A percentile compares a stretch with the other conserved stretches of the same genome.
Evolutionary conservation across 2,329 filamentous ascomycete genomes (phyloP).

Genomic region (Emericellopsis atlantica): DNA sequence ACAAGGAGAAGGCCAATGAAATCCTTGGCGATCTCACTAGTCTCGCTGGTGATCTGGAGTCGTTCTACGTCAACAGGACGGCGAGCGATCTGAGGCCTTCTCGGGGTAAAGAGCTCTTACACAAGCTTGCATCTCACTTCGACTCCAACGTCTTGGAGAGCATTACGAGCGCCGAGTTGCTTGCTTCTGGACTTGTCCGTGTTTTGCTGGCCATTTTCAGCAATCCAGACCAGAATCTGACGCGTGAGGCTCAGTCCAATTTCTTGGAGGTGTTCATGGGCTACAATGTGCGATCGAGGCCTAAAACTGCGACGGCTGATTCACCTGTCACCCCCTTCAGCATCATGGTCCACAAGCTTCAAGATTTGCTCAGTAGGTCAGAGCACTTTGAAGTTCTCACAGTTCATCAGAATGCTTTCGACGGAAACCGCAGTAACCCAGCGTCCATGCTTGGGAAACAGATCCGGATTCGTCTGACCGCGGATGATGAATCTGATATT

Average conservation of each 20-base stretch:
- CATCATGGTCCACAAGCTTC: constrained; percentile 82
- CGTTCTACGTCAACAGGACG: constrained; percentile 51
- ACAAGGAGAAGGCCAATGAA: constrained; percentile 66
- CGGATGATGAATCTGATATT: constrained; percentile 84
- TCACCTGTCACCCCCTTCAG: constrained; percentile 78
- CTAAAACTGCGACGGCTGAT: constrained; percentile 50
- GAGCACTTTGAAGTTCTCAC: constrained; percentile 98
- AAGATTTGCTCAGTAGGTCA: constrained; percentile 88
- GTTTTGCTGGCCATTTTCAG: constrained; percentile 74
- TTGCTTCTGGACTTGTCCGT: constrained; percentile 81
- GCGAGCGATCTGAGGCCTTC: constrained; percentile 28
- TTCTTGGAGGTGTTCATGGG: constrained; percentile 94
- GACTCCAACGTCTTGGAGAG: constrained; percentile 80
- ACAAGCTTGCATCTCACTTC: constrained; percentile 69
- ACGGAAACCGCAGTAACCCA: constrained; percentile 80
- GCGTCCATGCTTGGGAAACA: constrained; percentile 96
- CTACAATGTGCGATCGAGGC: constrained; percentile 50
- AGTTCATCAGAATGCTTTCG: constrained; percentile 83
- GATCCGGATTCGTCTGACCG: constrained; percentile 75
- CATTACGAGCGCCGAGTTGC: constrained; percentile 87
- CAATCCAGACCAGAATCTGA: constrained; percentile 48
- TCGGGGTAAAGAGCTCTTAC: constrained; percentile 57
- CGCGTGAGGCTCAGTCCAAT: constrained; percentile 59
- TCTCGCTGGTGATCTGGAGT: constrained; percentile 59
- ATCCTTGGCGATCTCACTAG: constrained; percentile 63